Evolutionary conservation across 108 stramenopile genomes (phyloP).

Genomic region (Licmophora abbreviata): DNA sequence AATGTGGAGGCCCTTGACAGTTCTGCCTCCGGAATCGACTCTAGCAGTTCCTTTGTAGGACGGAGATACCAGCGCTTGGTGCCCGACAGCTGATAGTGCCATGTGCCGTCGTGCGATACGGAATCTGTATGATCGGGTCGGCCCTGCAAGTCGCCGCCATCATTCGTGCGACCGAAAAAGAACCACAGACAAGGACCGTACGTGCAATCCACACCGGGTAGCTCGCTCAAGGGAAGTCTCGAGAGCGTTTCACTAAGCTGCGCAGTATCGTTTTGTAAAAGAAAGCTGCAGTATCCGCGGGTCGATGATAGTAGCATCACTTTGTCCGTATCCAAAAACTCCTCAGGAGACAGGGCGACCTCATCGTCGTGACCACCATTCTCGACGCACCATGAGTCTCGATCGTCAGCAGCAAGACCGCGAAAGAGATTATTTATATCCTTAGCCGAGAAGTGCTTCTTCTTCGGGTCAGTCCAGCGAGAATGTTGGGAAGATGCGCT

Average conservation of each 20-base stretch:
- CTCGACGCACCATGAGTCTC: slow-evolving; percentile 68
- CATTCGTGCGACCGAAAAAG: slow-evolving; percentile 37
- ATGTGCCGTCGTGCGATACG: slow-evolving; percentile 83
- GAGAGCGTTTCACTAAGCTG: slow-evolving; percentile 20
- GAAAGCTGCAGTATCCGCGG: slow-evolving; percentile 74
- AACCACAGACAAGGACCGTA: slow-evolving; percentile 49
- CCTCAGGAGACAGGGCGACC: slow-evolving; percentile 6
- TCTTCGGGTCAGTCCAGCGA: not conserved
- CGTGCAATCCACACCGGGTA: slow-evolving; percentile 25
- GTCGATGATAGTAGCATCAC: not conserved
- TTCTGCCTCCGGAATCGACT: slow-evolving; percentile 14
- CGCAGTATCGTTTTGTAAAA: slow-evolving; percentile 55
- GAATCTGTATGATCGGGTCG: slow-evolving; percentile 85
- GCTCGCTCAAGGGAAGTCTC: slow-evolving; percentile 35
- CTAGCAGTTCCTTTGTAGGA: slow-evolving; percentile 56
- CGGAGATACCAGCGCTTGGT: slow-evolving; percentile 67
- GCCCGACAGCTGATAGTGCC: slow-evolving; percentile 82
- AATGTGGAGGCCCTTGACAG: slow-evolving; percentile 6
- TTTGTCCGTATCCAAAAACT: slow-evolving; percentile 13
- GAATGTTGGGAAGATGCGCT: not conserved
- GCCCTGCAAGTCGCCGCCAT: slow-evolving; percentile 31
- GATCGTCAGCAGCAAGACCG: slow-evolving; percentile 35
- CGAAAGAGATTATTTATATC: slow-evolving; percentile 17
- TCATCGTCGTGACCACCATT: slow-evolving; percentile 12
- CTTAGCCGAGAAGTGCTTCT: not conserved